These are phyloP conservation scores for Huntiella decipiens DNA, from an alignment of 2,329 filamentous ascomycete species.

Conservation along the genomic window DNA sequence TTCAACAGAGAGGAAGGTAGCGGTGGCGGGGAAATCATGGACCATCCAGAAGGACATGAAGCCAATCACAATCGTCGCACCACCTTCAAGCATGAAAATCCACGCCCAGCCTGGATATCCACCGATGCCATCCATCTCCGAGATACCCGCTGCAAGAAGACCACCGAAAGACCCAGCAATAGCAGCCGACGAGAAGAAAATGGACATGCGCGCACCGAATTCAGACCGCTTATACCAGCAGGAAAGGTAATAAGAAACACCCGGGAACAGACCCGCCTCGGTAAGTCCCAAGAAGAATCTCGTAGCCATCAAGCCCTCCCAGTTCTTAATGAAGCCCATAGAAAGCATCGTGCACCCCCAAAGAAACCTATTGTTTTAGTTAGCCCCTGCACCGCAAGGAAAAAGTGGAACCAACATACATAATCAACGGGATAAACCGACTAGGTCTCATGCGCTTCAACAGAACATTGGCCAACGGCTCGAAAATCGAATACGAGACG, in stretches of 20 bases:
- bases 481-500: constrained; percentile 64
- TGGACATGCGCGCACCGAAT: constrained; percentile 59
- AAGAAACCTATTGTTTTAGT: constrained; percentile 25
- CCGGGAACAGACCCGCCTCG: constrained; percentile 60
- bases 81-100: constrained; percentile 53
- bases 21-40: constrained; percentile 63
- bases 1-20: constrained; percentile 48
- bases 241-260: constrained; percentile 61
- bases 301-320: constrained; percentile 44
- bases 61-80: constrained; percentile 50
- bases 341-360: constrained; percentile 53
- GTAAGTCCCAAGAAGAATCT: constrained; percentile 54
- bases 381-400: constrained; percentile 12
- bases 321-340: constrained; percentile 48
- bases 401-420: constrained; percentile 29
- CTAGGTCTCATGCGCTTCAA: constrained; percentile 60
- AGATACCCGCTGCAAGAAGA: constrained; percentile 52
- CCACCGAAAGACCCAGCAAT: constrained; percentile 63
- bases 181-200: constrained; percentile 71
- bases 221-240: constrained; percentile 72
- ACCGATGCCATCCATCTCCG: constrained; percentile 46
- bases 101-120: constrained; percentile 39
- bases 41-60: constrained; percentile 57
- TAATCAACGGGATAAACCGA: constrained; percentile 65
- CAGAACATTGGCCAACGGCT: constrained; percentile 59